Evolutionary conservation across 2,329 filamentous ascomycete species (phyloP).

Genomic region (Hymenoscyphus albidus): DNA sequence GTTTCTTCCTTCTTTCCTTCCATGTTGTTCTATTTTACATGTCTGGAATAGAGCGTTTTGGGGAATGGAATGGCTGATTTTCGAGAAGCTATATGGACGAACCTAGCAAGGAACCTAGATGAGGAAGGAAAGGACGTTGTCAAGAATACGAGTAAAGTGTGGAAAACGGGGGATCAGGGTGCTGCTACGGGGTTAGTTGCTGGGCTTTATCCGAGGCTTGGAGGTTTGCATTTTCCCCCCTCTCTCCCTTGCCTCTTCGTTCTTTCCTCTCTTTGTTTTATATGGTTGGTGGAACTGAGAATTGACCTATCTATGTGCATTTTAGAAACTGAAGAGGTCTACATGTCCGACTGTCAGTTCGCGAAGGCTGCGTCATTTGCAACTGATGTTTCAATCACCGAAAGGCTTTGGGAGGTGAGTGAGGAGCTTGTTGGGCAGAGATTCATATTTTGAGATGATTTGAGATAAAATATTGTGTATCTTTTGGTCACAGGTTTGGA

Average conservation of each 20-base stretch:
- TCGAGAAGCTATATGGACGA: slow-evolving; percentile 18
- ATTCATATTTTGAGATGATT: not conserved
- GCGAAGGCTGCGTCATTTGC: slow-evolving; percentile 4
- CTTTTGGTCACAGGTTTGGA: not conserved
- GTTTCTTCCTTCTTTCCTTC: not conserved
- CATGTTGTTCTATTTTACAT: no score
- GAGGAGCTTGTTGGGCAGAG: slow-evolving; percentile 8
- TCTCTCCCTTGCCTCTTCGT: not conserved
- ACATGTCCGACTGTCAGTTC: not conserved
- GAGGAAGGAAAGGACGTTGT: slow-evolving; percentile 17
- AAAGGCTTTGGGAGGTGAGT: slow-evolving; percentile 10
- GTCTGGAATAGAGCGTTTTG: not conserved
- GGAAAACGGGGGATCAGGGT: slow-evolving; percentile 22
- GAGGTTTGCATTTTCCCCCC: not conserved
- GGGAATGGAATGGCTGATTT: not conserved
- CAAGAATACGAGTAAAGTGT: slow-evolving; percentile 12
- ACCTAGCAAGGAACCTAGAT: slow-evolving; percentile 17
- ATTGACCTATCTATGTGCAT: not conserved
- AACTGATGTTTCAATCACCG: not conserved
- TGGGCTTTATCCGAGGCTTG: slow-evolving; percentile 17
- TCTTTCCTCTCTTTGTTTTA: not conserved
- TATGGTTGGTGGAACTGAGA: no score
- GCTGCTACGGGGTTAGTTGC: slow-evolving; percentile 22
- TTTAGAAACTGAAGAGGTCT: not conserved
- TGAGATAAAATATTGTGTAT: not conserved